Conservation (phyloP, 2,329 filamentous ascomycete genomes). For the Epichloe bromicola region DNA sequence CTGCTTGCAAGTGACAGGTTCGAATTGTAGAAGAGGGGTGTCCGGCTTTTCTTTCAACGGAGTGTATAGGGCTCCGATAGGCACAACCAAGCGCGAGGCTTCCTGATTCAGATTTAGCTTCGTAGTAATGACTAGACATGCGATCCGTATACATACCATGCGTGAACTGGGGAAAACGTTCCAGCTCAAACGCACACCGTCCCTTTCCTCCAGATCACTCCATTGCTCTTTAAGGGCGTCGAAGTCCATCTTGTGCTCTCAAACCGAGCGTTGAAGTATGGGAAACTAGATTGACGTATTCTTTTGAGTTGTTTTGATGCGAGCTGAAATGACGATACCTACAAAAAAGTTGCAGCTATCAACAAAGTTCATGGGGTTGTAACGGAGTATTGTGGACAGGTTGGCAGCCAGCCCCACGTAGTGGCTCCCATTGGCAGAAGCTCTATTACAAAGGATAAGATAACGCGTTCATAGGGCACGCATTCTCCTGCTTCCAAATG, state of each 20-base stretch:
- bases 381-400: not conserved
- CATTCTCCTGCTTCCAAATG: too few relatives aligned
- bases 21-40: constrained; percentile 81
- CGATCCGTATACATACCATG: constrained; percentile 52
- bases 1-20: constrained; percentile 91
- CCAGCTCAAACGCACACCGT: constrained; percentile 94
- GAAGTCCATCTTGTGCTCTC: constrained; percentile 58
- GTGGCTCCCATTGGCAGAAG: not conserved
- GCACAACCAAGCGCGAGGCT: constrained; percentile 86
- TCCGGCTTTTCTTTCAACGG: constrained; percentile 90
- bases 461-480: too few relatives aligned
- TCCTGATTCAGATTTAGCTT: constrained; percentile 40
- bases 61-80: constrained; percentile 91
- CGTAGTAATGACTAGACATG: not conserved
- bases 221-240: constrained; percentile 90
- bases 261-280: not conserved
- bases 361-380: not conserved
- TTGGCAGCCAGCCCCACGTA: not conserved
- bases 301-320: not conserved
- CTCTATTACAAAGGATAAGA: not conserved
- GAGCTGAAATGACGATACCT: too few relatives aligned
- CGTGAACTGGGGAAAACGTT: constrained; percentile 97
- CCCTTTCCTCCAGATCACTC: constrained; percentile 90
- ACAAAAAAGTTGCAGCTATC: not conserved
- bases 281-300: not conserved